phyloP scores from a whole-genome alignment of 1,139 yeast genomes.

The Saccharomyces hybrid region DNA sequence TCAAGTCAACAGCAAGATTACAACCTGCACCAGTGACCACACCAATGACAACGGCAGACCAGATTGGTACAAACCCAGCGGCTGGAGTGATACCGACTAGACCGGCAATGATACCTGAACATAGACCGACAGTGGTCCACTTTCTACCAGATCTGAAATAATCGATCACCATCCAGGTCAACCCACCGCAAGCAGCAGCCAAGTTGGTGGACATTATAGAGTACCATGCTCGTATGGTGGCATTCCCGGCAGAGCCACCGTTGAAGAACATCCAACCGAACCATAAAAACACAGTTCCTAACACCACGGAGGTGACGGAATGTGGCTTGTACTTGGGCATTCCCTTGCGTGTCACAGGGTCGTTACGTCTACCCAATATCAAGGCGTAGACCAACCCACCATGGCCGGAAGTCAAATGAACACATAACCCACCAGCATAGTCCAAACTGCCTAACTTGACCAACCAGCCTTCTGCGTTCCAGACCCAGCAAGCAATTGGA shows the following conservation, averaged over 20 bases:
- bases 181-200: slow-evolving; percentile 88
- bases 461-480: slow-evolving; percentile 93
- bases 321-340: slow-evolving; percentile 90
- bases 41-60: slow-evolving; percentile 82
- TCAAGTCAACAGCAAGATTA: slow-evolving; percentile 79
- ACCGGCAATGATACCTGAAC: slow-evolving; percentile 92
- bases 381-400: slow-evolving; percentile 93
- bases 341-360: slow-evolving; percentile 60
- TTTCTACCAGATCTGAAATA: slow-evolving; percentile 81
- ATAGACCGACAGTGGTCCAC: slow-evolving; percentile 93
- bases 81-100: slow-evolving; percentile 96
- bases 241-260: slow-evolving; percentile 94
- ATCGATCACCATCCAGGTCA: slow-evolving; percentile 90
- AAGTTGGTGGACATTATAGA: slow-evolving; percentile 87
- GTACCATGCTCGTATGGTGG: slow-evolving; percentile 86
- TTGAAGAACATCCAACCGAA: slow-evolving; percentile 98
- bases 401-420: slow-evolving; percentile 89
- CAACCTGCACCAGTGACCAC: slow-evolving; percentile 69
- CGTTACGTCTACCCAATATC: slow-evolving; percentile 85
- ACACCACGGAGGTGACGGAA: slow-evolving; percentile 79
- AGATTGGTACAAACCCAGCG: slow-evolving; percentile 91
- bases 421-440: slow-evolving; percentile 98
- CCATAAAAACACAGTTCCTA: slow-evolving; percentile 93
- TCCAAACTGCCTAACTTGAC: slow-evolving; percentile 75
- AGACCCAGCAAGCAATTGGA: slow-evolving; percentile 96